These are phyloP conservation scores for Acanthamoeba divionensis DNA, from an alignment of 208 protist genomes.

Conservation along the genomic window DNA sequence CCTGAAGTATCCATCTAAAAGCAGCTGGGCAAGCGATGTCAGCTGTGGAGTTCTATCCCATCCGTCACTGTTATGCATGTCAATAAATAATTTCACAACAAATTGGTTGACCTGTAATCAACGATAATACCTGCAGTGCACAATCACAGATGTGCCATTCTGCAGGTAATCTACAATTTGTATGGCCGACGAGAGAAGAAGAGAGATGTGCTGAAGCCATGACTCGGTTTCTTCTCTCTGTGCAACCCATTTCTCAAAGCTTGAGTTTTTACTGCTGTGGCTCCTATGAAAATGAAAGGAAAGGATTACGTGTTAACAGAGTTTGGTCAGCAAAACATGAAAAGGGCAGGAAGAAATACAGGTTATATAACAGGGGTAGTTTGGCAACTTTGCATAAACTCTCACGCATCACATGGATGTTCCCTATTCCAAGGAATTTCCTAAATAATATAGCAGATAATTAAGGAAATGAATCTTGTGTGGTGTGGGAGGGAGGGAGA, in stretches of 20 bases:
- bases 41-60: constrained; percentile 86
- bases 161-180: constrained; percentile 28
- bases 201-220: constrained; percentile 8
- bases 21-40: constrained; percentile 81
- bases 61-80: constrained; percentile 61
- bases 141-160: background rate
- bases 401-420: constrained; percentile 79
- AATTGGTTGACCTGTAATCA: background rate
- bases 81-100: background rate
- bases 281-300: background rate
- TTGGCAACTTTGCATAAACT: constrained; percentile 54
- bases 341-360: background rate
- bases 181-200: constrained; percentile 17
- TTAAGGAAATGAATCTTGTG: too few relatives aligned
- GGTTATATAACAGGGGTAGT: background rate
- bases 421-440: constrained; percentile 66
- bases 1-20: constrained; percentile 93
- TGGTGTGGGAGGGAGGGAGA: too few relatives aligned
- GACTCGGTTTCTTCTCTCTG: constrained; percentile 19
- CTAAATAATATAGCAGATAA: too few relatives aligned
- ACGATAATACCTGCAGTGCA: background rate
- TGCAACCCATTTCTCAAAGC: background rate
- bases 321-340: background rate
- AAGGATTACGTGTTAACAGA: background rate
- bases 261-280: background rate